These are phyloP conservation scores for Citrus cavaleriei DNA, from an alignment of 345 rosid species.

Conservation along the genomic window DNA sequence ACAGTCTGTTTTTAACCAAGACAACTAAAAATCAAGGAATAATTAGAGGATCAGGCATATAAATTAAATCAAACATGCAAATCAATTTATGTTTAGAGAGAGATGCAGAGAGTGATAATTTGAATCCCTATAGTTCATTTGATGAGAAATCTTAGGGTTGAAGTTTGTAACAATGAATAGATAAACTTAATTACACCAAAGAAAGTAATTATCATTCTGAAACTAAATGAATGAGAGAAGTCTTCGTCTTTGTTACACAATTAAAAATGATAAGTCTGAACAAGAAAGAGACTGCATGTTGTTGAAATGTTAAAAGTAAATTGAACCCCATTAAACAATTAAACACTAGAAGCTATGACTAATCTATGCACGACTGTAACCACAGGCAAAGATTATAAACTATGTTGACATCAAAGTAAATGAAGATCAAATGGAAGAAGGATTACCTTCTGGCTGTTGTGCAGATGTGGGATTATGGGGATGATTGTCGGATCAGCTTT, in stretches of 20 bases:
- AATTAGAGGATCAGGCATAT: background rate
- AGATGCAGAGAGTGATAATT: background rate
- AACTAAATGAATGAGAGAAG: background rate
- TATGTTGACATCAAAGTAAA: background rate
- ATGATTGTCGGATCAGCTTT: too few species aligned
- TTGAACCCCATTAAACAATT: background rate
- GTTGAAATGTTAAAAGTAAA: too few species aligned
- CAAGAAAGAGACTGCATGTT: background rate
- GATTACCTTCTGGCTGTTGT: background rate
- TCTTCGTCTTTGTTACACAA: background rate
- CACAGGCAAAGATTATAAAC: background rate
- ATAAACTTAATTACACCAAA: too few species aligned
- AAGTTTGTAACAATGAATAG: too few species aligned
- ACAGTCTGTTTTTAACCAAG: background rate
- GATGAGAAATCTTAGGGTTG: too few species aligned
- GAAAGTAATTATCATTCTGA: background rate
- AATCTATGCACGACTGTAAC: background rate
- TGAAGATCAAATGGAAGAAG: background rate
- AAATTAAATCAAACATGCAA: background rate
- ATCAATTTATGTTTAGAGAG: background rate
- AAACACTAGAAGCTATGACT: background rate
- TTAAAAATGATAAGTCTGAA: background rate
- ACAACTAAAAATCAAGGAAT: background rate
- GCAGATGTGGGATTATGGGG: background rate
- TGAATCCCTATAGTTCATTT: too few species aligned